Base-by-base conservation (phyloP, 2,329 filamentous ascomycete species). In the Moelleriella libera region DNA sequence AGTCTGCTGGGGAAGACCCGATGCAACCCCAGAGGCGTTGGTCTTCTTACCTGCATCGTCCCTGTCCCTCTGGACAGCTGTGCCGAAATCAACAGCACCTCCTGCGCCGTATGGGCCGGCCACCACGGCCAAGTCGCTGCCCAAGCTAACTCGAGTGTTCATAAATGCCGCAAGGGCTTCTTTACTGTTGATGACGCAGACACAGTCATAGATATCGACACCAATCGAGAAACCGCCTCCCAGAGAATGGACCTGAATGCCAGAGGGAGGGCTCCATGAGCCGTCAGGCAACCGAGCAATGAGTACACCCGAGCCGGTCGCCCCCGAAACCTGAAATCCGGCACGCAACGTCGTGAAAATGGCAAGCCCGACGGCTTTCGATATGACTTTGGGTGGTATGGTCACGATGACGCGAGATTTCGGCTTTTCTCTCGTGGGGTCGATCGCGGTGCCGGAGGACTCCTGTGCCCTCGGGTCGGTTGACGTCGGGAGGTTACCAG, bases 121-220 rank as follows among this genome's bases (percentile, higher is more conserved):
- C 1, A 81, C 80, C 5, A 85, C 84, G 51, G 83, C 83, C 34
- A 94, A 68, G 58, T 92, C 86, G 37, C 82, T 83, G 3, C 88
- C 88, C 1, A 94, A 66, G 1, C 84, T 89, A 53, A 85, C 80
- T 11, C 87, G 76, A 1, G 85, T 73, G 49, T 78, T 79, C 50
- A 82, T 84, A 62, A 94, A 94, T 0, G 85, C 83, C 12, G 83
- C 77, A 41, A 94, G 69, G 0, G 87, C 87, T 54, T 85, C 75
- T 41, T 76, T 72, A 4, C 77, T 85, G 66, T 94, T 94, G 63
- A 94, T 88, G 37, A 94, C 83, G 29, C 88, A 79, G 3, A 94
- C 85, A 55, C 85, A 92, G 61, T 94, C 88, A 66, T 92, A 94
- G 30, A 94, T 88, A 61, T 94, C 88, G 10, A 90, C 75, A 10